These are phyloP conservation scores for Tetragonia tetragonoides DNA, from an alignment of 148 eudicot genomes.

Conservation along the genomic window DNA sequence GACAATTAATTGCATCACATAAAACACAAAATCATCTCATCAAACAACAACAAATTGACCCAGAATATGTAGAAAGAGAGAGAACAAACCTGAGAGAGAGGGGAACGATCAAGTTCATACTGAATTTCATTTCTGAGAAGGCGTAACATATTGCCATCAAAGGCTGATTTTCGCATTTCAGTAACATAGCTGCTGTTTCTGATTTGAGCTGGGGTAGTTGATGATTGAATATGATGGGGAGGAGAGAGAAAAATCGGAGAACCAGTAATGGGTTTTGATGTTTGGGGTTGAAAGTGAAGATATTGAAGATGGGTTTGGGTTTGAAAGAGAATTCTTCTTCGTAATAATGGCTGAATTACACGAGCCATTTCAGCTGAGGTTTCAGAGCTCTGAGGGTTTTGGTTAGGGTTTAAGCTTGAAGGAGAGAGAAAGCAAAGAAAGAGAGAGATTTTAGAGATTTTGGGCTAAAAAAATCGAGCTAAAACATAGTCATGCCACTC, in stretches of 20 bases:
- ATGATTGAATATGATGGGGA: slow-evolving; percentile 17
- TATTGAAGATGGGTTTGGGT: slow-evolving; percentile 9
- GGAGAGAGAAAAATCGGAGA: slow-evolving; percentile 17
- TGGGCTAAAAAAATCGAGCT: too few relatives aligned
- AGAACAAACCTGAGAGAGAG: slow-evolving; percentile 46
- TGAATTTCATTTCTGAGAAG: slow-evolving; percentile 77
- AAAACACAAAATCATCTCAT: neutral
- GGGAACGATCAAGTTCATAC: slow-evolving; percentile 60
- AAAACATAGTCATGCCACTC: too few relatives aligned
- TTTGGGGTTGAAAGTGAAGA: slow-evolving; percentile 14
- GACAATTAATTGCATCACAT: neutral
- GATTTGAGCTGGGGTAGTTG: slow-evolving; percentile 19
- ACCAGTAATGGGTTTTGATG: slow-evolving; percentile 17
- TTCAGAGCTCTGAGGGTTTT: neutral
- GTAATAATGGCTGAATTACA: slow-evolving; percentile 35
- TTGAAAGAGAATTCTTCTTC: slow-evolving; percentile 28
- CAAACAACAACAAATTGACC: neutral
- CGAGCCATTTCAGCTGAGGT: slow-evolving; percentile 42
- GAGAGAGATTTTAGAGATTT: neutral
- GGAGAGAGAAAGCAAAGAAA: neutral
- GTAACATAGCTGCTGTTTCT: slow-evolving; percentile 32
- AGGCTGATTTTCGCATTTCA: slow-evolving; percentile 66
- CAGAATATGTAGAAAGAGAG: neutral
- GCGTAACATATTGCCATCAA: slow-evolving; percentile 55
- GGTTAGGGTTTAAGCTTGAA: slow-evolving; percentile 20